A percentile compares a stretch with the other conserved stretches of the same genome.
Conservation (phyloP, 441 rosid species). For the Euphorbia corollata region DNA sequence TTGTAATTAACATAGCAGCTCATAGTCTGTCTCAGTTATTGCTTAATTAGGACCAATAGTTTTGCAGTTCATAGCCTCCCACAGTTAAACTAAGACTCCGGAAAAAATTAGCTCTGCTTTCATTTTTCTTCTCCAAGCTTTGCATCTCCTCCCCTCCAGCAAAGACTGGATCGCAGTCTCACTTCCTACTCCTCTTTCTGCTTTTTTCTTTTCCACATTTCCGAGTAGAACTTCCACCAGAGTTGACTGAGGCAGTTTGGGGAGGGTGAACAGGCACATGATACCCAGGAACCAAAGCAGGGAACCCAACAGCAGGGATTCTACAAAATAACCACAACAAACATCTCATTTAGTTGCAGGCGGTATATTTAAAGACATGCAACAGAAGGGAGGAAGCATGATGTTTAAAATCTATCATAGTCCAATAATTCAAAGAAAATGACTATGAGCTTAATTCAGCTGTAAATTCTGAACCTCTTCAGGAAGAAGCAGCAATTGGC, state of each 20-base stretch:
- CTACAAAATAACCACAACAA: constrained; percentile 28
- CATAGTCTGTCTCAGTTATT: no score
- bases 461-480: not conserved
- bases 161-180: constrained; percentile 19
- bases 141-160: constrained; percentile 40
- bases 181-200: constrained; percentile 42
- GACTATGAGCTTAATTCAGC: not conserved
- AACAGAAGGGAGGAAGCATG: not conserved
- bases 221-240: constrained; percentile 29
- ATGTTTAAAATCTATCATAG: not conserved
- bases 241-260: constrained; percentile 22
- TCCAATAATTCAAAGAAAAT: not conserved
- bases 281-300: constrained; percentile 78
- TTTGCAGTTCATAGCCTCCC: not conserved
- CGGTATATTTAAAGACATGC: no score
- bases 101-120: constrained; percentile 17
- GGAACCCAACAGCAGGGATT: constrained; percentile 95
- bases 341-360: not conserved
- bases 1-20: not conserved
- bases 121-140: constrained; percentile 49
- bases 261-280: constrained; percentile 50
- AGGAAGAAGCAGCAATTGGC: not conserved
- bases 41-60: not conserved
- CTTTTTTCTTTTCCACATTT: constrained; percentile 31
- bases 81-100: constrained; percentile 6